Base-by-base conservation (phyloP, 2,329 filamentous ascomycete species). In the Epichloe gansuensis region DNA sequence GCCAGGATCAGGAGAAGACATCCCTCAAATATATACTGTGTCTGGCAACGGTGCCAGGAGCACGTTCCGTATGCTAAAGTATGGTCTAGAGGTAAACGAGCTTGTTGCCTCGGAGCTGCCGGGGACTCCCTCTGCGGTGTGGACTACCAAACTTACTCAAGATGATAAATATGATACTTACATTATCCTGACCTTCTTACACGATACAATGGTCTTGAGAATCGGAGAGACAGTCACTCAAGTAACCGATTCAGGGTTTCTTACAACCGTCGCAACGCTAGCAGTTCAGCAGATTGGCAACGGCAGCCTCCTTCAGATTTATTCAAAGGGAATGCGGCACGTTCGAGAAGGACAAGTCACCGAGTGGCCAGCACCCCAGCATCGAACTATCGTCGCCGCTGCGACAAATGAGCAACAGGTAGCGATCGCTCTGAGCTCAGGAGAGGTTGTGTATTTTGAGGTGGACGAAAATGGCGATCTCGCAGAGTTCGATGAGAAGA, bases 171-270 rank as follows among this genome's bases (percentile, higher is more conserved):
- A 84, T 57, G 91, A 98, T 68, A 85, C 89, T 0, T 96, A 97
- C 63, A 95, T 98, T 55, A 81, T 98, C n/a, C 76, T 98, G 6
- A 95, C 89, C 2, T 93, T 95, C 62, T 82, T 84, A 41, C 94
- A 94, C 59, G 86, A 82, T 34, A 97, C 93, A 0, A 75, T 97
- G 9, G 89, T 97, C 1, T 74, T 98, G n/a, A 94, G 89, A 62
- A 96, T 98, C 57, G 93, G 91, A 5, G 93, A 97, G 65, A 95
- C 90, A 2, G 93, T 98, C 0, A 90, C 96, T 65, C 89, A 97
- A 68, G 89, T 96, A 3, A 89, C 84, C 6, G 89, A 97, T 63
- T 95, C 90, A 8, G 89, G 91, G 0, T 96, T 98, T 63, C 72
- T 97, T 12, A 87, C 88, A 0, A 85, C 85, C 11, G 89, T 93